Percentiles rank a stretch among this genome's conserved stretches.
phyloP scores from a whole-genome alignment of 768 basidiomycete species.

The Pisolithus tinctorius region DNA sequence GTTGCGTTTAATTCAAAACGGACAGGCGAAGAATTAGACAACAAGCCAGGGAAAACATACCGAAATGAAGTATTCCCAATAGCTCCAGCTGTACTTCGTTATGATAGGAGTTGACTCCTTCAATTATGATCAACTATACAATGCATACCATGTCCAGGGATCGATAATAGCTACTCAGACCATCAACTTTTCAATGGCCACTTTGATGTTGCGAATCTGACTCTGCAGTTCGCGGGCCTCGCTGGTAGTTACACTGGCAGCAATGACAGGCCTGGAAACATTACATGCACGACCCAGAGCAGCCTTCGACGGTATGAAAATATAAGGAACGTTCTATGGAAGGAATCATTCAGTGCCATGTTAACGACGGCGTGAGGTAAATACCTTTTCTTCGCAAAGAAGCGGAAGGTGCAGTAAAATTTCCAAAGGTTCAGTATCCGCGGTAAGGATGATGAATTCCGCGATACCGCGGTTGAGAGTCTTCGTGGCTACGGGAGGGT shows the following conservation, averaged over 20 bases:
- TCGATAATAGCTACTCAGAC: slow-evolving; percentile 21
- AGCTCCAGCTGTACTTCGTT: neutral
- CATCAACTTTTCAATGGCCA: slow-evolving; percentile 66
- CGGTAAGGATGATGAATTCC: slow-evolving; percentile 95
- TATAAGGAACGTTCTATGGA: slow-evolving; percentile 87
- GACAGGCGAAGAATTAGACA: slow-evolving; percentile 68
- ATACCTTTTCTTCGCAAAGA: slow-evolving; percentile 95
- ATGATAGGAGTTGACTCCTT: neutral
- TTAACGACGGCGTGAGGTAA: slow-evolving; percentile 5
- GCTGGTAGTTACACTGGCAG: slow-evolving; percentile 94
- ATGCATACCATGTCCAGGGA: neutral
- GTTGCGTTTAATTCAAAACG: slow-evolving; percentile 1
- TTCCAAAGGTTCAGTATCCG: slow-evolving; percentile 95
- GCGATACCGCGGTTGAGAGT: slow-evolving; percentile 96
- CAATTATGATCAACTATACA: neutral
- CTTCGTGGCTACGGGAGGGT: slow-evolving; percentile 69
- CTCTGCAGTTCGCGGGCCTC: slow-evolving; percentile 86
- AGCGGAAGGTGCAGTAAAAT: slow-evolving; percentile 96
- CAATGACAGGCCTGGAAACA: slow-evolving; percentile 90
- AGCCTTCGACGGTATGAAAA: slow-evolving; percentile 93
- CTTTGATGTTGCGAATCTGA: slow-evolving; percentile 85
- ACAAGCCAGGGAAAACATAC: slow-evolving; percentile 87
- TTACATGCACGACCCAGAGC: slow-evolving; percentile 95
- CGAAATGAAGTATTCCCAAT: slow-evolving; percentile 49
- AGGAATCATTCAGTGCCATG: neutral